phyloP scores from a whole-genome alignment of 2,329 filamentous ascomycete genomes.

The Chrysoporthe puriensis region DNA sequence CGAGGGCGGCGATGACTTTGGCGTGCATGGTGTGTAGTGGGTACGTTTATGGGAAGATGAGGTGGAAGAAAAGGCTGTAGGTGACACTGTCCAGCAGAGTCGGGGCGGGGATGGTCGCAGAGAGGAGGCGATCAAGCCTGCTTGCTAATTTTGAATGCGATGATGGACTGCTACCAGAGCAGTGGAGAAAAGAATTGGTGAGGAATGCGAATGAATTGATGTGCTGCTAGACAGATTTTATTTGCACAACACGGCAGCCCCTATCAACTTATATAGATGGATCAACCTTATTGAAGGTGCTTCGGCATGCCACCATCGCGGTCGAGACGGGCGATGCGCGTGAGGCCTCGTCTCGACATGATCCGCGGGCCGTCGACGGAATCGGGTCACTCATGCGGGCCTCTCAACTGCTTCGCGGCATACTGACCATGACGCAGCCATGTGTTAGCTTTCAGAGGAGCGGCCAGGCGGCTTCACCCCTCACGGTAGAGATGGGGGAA shows the following conservation, averaged over 20 bases:
- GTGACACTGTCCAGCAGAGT: background rate
- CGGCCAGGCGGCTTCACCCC: background rate
- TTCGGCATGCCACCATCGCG: background rate
- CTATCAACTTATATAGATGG: constrained; percentile 3
- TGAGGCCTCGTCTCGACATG: background rate
- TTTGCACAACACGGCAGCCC: background rate
- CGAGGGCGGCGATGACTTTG: background rate
- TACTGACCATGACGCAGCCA: background rate
- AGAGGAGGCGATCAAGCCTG: constrained; percentile 6
- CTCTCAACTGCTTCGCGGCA: background rate
- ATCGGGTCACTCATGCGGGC: background rate
- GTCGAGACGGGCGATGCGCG: background rate
- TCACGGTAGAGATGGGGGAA: background rate
- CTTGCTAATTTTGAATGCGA: background rate
- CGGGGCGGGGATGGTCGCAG: background rate
- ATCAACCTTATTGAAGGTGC: background rate
- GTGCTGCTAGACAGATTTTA: background rate
- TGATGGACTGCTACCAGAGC: constrained; percentile 8
- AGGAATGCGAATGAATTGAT: background rate
- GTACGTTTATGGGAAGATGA: background rate
- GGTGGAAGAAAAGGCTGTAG: background rate
- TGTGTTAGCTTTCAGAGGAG: background rate
- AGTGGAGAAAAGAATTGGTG: background rate
- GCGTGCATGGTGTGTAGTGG: background rate
- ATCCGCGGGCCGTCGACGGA: background rate